Evolutionary conservation across 345 rosid genomes (phyloP), one percentile per base, ranked within the genome.

Genomic region (Rhizophora apiculata): DNA sequence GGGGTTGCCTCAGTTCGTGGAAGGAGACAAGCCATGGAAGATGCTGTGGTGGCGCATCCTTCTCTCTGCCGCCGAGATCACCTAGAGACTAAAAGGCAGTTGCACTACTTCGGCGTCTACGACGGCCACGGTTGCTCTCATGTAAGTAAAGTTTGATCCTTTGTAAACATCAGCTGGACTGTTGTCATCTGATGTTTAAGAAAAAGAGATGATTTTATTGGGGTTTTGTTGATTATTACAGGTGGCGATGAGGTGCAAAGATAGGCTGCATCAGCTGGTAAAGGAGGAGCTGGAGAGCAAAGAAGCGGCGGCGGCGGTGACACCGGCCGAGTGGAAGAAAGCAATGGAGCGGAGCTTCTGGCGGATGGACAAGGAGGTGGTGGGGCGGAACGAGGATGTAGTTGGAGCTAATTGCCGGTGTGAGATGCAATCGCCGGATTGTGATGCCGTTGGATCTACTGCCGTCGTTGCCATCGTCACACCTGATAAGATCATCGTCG

Each of bases 51-150:
- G 36, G 52, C 82, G 64, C 82, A 77, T 19, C 94, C 94, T 0
- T 88, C 69, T 20, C 83, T 93, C 64, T 75, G 53, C 55, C 72
- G 74, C 46, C 68, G 56, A n/a, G 74, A 70, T 34, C 37, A 34
- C 30, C 48, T 57, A 0, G 85, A 67, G 16, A 27, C 72, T 22
- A 26, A 69, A 3, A 5, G 60, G 0, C 80, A 64, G 29, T 81
- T 83, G 76, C 97, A 89, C 70, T 91, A 82, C 57, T 93, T 83
- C 31, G 98, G 89, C 4, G 88, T 90, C 29, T 88, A 86, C 73
- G 97, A 88, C 51, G 95, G 92, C 39, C 92, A 87, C 51, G 92
- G 97, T 46, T 88, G 97, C 60, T 87, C 94, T 65, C 97, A 87
- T 43, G 92, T 91, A 83, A 59, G 83, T 26, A 7, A 0, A 43